phyloP scores from a whole-genome alignment of 495 filamentous ascomycete species.

The Daldinia caldariorum region DNA sequence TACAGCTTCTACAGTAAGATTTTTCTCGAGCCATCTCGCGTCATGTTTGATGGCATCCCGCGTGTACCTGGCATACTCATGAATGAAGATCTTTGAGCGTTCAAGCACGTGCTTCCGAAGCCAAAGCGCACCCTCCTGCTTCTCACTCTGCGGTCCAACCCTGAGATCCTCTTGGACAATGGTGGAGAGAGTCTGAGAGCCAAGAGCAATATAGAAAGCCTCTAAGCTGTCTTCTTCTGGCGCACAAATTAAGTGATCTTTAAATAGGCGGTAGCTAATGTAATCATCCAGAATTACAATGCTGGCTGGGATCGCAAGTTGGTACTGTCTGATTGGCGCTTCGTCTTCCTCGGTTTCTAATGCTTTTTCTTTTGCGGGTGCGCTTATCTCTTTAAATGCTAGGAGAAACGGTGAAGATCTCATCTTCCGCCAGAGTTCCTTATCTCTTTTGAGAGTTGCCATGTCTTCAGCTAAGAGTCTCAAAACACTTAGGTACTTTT shows the following conservation, averaged over 20 bases:
- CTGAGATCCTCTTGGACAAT: constrained; percentile 69
- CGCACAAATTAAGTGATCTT: constrained; percentile 78
- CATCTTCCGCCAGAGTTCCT: constrained; percentile 78
- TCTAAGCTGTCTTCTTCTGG: constrained; percentile 90
- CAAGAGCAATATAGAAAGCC: constrained; percentile 77
- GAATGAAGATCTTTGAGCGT: constrained; percentile 84
- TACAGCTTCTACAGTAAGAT: constrained; percentile 80
- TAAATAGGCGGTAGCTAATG: constrained; percentile 84
- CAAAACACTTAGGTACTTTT: constrained; percentile 86
- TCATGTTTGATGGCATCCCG: constrained; percentile 82
- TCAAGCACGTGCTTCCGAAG: constrained; percentile 84
- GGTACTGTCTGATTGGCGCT: constrained; percentile 77
- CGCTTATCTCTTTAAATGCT: constrained; percentile 76
- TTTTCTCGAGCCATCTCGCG: constrained; percentile 87
- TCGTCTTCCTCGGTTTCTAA: constrained; percentile 73
- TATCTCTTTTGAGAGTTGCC: constrained; percentile 76
- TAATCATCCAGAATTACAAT: constrained; percentile 89
- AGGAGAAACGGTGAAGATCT: constrained; percentile 78
- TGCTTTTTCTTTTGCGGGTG: constrained; percentile 58
- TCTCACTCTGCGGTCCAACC: constrained; percentile 59
- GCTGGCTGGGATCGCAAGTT: constrained; percentile 71
- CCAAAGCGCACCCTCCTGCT: constrained; percentile 61
- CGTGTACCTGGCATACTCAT: constrained; percentile 68
- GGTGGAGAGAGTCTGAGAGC: constrained; percentile 65
- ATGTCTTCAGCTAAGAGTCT: constrained; percentile 78